Evolutionary conservation across 1,284 basidiomycete genomes (phyloP), one percentile per base, ranked within the genome.

Genomic region (Cutaneotrichosporon cavernicola): DNA sequence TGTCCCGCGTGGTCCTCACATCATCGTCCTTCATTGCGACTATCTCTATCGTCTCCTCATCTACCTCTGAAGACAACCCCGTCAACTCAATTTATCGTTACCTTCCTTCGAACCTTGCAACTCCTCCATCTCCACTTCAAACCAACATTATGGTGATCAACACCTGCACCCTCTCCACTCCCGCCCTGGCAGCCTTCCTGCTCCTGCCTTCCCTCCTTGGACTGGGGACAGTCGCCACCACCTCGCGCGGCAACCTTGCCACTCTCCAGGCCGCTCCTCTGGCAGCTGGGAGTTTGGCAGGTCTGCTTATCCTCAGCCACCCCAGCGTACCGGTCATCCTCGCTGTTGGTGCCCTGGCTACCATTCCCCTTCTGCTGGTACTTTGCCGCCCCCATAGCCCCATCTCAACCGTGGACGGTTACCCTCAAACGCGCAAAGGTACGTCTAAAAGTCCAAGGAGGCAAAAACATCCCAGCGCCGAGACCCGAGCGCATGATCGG

Each of bases 141-240:
- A 16, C 26, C 9, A 55, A 6, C 40, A 9, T 16, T 2, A 43
- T 55, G 53, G 6, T 16, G 21, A 6, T 32, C 18, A 34, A 56
- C 36, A 22, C 16, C n/a, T 56, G 55, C 55, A 22, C 55, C 13
- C 55, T 56, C 55, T 56, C 55, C 3, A 46, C 55, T 1, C 36
- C 55, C 2, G 38, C 36, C 2, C 14, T 40, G 13, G 4, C 16
- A 2, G 22, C 55, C 10, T 40, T 56, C 16, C 11, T 56, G 21
- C 10, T 46, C 36, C 55, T 56, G 7, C 53, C 55, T 21, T 56
- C 55, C 21, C 13, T 56, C 13, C 36, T 56, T 38, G 21, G 36
- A 4, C 4, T 56, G 2, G 38, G 55, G 4, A 30, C 38, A 4
- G 9, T 56, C 22, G 38, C 55, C 21, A 30, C 55, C 55, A 21